A percentile compares a stretch with the other conserved stretches of the same genome.
Evolutionary conservation across 1,284 basidiomycete genomes (phyloP).

Genomic region (Ceratobasidium papillatum): DNA sequence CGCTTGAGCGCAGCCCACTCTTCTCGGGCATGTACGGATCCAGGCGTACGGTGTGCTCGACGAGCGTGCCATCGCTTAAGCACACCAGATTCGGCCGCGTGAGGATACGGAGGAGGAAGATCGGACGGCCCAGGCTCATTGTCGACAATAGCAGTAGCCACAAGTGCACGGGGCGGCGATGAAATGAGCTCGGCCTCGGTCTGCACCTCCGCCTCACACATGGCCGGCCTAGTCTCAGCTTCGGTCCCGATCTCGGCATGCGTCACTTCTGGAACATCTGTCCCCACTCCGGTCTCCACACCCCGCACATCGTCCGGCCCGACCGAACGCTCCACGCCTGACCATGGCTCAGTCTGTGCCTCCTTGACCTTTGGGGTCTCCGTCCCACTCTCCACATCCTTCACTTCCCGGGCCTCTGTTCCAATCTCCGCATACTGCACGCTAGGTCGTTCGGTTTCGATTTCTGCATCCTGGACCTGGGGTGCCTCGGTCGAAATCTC

Average conservation of each 20-base stretch:
- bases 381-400: constrained; percentile 10
- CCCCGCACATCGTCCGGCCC: constrained; percentile 6
- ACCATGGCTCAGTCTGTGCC: constrained; percentile 21
- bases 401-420: constrained; percentile 1
- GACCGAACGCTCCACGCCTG: constrained; percentile 18
- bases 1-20: constrained; percentile 80
- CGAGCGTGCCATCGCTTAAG: constrained; percentile 75
- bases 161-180: constrained; percentile 50
- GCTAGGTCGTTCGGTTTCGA: constrained; percentile 5
- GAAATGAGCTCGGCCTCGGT: constrained; percentile 54
- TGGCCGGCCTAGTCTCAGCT: constrained; percentile 43
- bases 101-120: constrained; percentile 74
- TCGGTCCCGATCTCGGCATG: constrained; percentile 19
- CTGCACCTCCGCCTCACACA: constrained; percentile 53
- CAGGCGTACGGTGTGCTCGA: constrained; percentile 47
- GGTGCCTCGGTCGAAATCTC: constrained; percentile 1
- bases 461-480: neutral
- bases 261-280: constrained; percentile 11
- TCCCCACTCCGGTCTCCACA: constrained; percentile 15
- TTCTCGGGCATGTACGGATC: constrained; percentile 67
- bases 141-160: constrained; percentile 46
- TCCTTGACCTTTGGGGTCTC: constrained; percentile 18
- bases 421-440: constrained; percentile 18
- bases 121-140: constrained; percentile 55
- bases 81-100: constrained; percentile 62